Base-by-base conservation (phyloP, 2,329 filamentous ascomycete species). In the Metarhizium brunneum region DNA sequence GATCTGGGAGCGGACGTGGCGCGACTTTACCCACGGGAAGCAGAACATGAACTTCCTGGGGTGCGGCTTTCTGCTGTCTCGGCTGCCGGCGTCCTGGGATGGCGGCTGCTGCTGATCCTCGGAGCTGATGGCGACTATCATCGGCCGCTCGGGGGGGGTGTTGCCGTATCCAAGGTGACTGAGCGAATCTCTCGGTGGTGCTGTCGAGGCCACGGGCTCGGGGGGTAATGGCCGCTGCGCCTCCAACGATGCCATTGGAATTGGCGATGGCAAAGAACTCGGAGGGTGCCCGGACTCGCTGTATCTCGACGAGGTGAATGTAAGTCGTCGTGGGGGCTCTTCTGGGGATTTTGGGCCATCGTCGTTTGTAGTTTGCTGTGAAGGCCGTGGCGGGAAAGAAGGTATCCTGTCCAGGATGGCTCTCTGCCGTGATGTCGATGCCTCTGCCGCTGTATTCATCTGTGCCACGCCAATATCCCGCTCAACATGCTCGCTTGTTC, bases 11-110 rank as follows among this genome's bases (percentile, higher is more conserved):
- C 82, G 77, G 57, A 82, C 73, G 53, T 73, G 75, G 50, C 70
- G 69, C 47, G 82, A 83, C 63, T 76, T 75, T 53, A 84, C 66
- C 70, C 77, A 78, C 3, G 82, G 79, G 55, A 82, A 75, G 63
- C 80, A 83, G 55, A 77, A 76, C 4, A 83, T 60, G 56, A 82
- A 82, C 14, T 67, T 68, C 51, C 72, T 75, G 2, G 51, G 54
- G 29, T 13, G 50, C 20, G 52, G 30, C 35, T 58, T 56, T 32
- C 40, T 54, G 25, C 40, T 36, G 25, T 11, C 38, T 18, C 48
- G 40, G 45, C 45, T 16, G 14, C 53, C 38, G 2, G 52, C 18
- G 35, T 36, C 20, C 25, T 49, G 43, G 45, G 29, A 6, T 16
- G 16, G 13, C 25, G 2, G 51, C 25, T 11, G 40, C 7, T 7